These are phyloP conservation scores for Citrus hindsii DNA, from an alignment of 345 rosid species.

Conservation along the genomic window DNA sequence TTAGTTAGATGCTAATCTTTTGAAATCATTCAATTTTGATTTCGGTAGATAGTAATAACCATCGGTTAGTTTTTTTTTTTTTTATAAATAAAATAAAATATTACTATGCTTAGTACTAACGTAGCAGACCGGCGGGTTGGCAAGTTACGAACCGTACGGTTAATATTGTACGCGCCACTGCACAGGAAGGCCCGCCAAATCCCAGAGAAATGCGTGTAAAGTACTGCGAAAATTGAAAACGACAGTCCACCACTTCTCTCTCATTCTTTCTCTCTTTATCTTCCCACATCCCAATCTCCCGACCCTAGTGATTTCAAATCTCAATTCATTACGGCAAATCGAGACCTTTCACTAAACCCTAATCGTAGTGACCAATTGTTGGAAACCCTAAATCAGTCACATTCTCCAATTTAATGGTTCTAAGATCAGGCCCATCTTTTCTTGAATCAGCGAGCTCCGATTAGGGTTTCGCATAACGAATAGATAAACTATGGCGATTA, in stretches of 20 bases:
- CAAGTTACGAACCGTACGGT: neutral
- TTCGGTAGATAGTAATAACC: too few relatives aligned
- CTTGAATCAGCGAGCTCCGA: neutral
- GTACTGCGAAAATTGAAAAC: slow-evolving; percentile 1
- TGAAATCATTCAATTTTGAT: too few relatives aligned
- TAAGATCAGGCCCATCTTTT: neutral
- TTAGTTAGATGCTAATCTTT: too few relatives aligned
- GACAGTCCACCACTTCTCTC: neutral
- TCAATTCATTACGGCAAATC: neutral
- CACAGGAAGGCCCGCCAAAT: slow-evolving; percentile 13
- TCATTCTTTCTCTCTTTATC: neutral
- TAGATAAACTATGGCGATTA: slow-evolving; percentile 50
- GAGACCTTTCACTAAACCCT: neutral
- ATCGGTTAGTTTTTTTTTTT: too few relatives aligned
- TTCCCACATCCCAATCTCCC: neutral
- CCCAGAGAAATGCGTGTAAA: neutral
- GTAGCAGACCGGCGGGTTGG: neutral
- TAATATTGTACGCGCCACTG: slow-evolving; percentile 11
- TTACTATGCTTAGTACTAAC: neutral
- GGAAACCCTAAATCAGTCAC: slow-evolving; percentile 1
- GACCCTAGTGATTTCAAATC: neutral
- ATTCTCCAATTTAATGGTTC: neutral
- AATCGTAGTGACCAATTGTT: neutral
- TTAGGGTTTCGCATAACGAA: neutral
- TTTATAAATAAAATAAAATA: too few relatives aligned